Evolutionary conservation across 1,139 yeast species (phyloP).

Genomic region (Suhomyces choctaworum): DNA sequence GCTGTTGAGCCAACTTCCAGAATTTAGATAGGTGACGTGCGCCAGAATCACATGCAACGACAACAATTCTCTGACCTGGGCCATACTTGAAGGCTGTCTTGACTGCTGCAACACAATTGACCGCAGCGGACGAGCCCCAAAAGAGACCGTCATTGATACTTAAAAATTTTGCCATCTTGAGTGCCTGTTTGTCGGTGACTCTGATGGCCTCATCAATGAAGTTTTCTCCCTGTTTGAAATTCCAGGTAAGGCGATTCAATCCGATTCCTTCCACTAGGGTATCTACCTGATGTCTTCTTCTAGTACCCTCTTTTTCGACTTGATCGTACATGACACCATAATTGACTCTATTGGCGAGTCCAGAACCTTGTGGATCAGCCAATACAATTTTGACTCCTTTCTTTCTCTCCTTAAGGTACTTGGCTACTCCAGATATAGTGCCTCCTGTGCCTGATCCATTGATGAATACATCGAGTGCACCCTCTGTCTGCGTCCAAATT

Average conservation of each 20-base stretch:
- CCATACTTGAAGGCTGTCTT: slow-evolving; percentile 56
- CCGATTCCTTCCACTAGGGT: slow-evolving; percentile 95
- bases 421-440: slow-evolving; percentile 86
- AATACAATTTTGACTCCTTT: slow-evolving; percentile 44
- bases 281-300: slow-evolving; percentile 95
- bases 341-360: slow-evolving; percentile 79
- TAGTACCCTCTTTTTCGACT: slow-evolving; percentile 88
- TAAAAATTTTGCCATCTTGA: slow-evolving; percentile 82
- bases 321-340: slow-evolving; percentile 91
- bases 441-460: slow-evolving; percentile 78
- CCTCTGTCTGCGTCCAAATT: slow-evolving; percentile 67
- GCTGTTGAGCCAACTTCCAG: slow-evolving; percentile 68
- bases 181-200: slow-evolving; percentile 77
- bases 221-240: slow-evolving; percentile 70
- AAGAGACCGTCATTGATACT: slow-evolving; percentile 86
- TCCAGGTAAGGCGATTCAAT: slow-evolving; percentile 78
- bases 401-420: slow-evolving; percentile 58
- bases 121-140: slow-evolving; percentile 89
- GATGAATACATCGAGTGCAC: slow-evolving; percentile 69
- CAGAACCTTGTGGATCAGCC: slow-evolving; percentile 97
- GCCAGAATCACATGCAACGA: slow-evolving; percentile 94
- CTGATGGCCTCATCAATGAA: slow-evolving; percentile 76
- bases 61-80: slow-evolving; percentile 73
- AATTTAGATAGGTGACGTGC: slow-evolving; percentile 86
- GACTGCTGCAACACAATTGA: slow-evolving; percentile 89